phyloP scores from a whole-genome alignment of 257 asterid species.

The Solanum tarijense region DNA sequence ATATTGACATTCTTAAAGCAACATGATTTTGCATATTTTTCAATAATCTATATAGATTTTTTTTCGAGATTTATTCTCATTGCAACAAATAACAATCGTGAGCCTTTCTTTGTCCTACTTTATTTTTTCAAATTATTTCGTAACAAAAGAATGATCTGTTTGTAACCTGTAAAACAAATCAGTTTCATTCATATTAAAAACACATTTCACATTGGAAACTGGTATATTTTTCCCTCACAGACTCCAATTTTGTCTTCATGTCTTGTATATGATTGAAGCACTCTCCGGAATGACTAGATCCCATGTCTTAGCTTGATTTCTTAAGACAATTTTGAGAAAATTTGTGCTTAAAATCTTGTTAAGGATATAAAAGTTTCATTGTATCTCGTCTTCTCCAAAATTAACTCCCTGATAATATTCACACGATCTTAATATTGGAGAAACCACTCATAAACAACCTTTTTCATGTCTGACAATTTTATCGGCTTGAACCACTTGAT shows the following conservation, averaged over 20 bases:
- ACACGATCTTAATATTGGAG: constrained; percentile 9
- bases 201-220: neutral
- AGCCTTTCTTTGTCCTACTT: constrained; percentile 6
- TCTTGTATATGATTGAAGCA: neutral
- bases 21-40: neutral
- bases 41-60: neutral
- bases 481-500: neutral
- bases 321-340: neutral
- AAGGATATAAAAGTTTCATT: constrained; percentile 1
- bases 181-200: constrained; percentile 5
- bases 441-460: constrained; percentile 1
- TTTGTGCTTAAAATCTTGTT: neutral
- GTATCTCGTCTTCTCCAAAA: constrained; percentile 8
- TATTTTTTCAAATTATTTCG: constrained; percentile 2
- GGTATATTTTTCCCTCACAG: neutral
- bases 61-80: neutral
- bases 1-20: neutral
- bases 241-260: neutral
- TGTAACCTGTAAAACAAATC: neutral
- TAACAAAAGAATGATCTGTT: neutral
- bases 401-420: neutral
- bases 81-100: constrained; percentile 9
- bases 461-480: neutral
- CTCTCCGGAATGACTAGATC: neutral
- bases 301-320: neutral